phyloP scores from a whole-genome alignment of 225 moss, liverwort and hornwort genomes.

The Bryoerythrophyllum caledonicum region DNA sequence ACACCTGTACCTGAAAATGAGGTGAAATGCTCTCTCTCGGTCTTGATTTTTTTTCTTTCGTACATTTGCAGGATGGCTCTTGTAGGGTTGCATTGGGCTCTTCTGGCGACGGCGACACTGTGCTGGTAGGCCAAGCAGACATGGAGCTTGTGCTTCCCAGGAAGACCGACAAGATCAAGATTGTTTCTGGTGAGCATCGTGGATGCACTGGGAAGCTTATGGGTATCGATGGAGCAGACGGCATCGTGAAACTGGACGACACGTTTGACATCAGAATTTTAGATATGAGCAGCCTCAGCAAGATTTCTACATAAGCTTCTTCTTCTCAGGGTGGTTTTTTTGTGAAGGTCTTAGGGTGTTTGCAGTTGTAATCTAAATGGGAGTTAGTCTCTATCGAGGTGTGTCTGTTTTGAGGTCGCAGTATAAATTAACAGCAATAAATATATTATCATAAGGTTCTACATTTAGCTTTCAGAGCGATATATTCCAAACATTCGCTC shows the following conservation, averaged over 20 bases:
- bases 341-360: neutral
- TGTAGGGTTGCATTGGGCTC: conserved; percentile 79
- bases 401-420: too few species aligned
- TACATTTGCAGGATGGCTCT: conserved; percentile 66
- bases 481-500: too few species aligned
- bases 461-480: too few species aligned
- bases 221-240: conserved; percentile 98
- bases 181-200: conserved; percentile 81
- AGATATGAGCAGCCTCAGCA: conserved; percentile 95
- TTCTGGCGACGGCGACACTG: conserved; percentile 69
- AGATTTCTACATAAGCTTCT: conserved; percentile 54
- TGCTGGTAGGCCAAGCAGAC: conserved; percentile 61
- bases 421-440: too few species aligned
- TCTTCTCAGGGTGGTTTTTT: neutral
- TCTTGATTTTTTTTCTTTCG: conserved; percentile 12
- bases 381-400: neutral
- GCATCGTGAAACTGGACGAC: conserved; percentile 95
- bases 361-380: conserved; percentile 22
- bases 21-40: neutral
- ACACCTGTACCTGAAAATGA: neutral
- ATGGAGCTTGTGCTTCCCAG: conserved; percentile 90
- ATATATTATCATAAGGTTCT: too few species aligned
- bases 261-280: conserved; percentile 94
- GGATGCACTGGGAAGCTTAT: conserved; percentile 92
- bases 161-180: conserved; percentile 93